Conservation (phyloP, 192 early-diverging fungal species). For the Linnemannia hyalina region DNA sequence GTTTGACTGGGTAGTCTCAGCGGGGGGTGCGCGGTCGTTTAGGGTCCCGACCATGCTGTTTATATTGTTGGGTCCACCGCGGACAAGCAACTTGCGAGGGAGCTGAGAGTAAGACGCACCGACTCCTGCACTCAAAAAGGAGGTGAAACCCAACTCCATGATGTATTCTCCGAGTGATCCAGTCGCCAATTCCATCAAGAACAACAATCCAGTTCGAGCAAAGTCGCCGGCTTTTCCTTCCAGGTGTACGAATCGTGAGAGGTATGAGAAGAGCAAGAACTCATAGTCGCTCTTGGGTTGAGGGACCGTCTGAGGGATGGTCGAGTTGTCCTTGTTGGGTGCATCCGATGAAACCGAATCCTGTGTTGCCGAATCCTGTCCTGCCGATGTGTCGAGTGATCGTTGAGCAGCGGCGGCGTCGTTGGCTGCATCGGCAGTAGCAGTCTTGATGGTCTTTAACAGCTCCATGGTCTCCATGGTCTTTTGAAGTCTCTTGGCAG, state of each 20-base stretch:
- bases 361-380: constrained; percentile 24
- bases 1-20: constrained; percentile 31
- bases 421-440: constrained; percentile 12
- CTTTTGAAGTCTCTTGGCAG: constrained; percentile 36
- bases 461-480: constrained; percentile 50
- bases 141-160: constrained; percentile 84
- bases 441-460: constrained; percentile 23
- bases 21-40: constrained; percentile 56
- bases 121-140: constrained; percentile 85
- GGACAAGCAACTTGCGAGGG: constrained; percentile 78
- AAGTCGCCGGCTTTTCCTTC: constrained; percentile 90
- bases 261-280: constrained; percentile 91
- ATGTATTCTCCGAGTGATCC: constrained; percentile 87
- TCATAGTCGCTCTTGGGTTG: constrained; percentile 71
- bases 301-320: constrained; percentile 46
- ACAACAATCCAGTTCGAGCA: constrained; percentile 86
- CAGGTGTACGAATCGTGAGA: constrained; percentile 90
- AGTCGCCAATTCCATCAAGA: constrained; percentile 85
- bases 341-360: constrained; percentile 7
- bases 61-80: constrained; percentile 57
- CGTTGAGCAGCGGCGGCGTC: not conserved
- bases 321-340: constrained; percentile 39
- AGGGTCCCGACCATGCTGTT: constrained; percentile 59
- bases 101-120: constrained; percentile 93
- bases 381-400: constrained; percentile 17